Base-by-base conservation (phyloP, 768 basidiomycete genomes). In the Amyloporia xantha region DNA sequence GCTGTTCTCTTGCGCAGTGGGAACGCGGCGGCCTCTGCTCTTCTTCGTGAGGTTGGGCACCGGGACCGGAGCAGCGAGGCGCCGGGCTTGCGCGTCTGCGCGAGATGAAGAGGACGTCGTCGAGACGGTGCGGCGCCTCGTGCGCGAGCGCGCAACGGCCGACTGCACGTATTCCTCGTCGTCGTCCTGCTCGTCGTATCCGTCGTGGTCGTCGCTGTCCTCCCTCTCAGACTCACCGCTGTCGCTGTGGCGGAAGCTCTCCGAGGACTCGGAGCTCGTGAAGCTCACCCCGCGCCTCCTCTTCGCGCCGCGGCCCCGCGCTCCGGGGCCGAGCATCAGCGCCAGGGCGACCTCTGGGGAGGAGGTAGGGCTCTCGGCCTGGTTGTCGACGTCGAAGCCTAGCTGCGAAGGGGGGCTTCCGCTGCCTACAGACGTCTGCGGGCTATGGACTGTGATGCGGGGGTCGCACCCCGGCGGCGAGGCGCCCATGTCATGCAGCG, bases 31-130 rank as follows among this genome's bases (percentile, higher is more conserved):
- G 11, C 86, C 86, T 45, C 86, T 79, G 57, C 82, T 84, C 69
- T 85, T 86, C 71, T 88, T 89, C 39, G 82, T 88, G 52, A 89
- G 61, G 64, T 86, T 84, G 28, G 86, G 85, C 36, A 87, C 83
- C 11, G 85, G 85, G 23, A 81, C 72, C 20, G 85, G 85, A 41
- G 81, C 73, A 5, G 74, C 71, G 10, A 75, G 74, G 49, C 78
- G 76, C 35, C 57, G 59, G 38, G 42, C 47, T 30, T 54, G 41
- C 3, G 44, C 25, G 35, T 33, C 43, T 25, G 47, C 44, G n/a
- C 42, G 41, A 43, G 48, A 33, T 35, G 53, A 47, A 4, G 55
- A 37, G 37, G 48, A 44, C 2, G 49, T 44, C 5, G 33, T 41
- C 30, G 49, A 50, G 5, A 47, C 42, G 40, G 54, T 45, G 11